phyloP scores from a whole-genome alignment of 75 land plant genomes.

The Cunninghamia lanceolata region DNA sequence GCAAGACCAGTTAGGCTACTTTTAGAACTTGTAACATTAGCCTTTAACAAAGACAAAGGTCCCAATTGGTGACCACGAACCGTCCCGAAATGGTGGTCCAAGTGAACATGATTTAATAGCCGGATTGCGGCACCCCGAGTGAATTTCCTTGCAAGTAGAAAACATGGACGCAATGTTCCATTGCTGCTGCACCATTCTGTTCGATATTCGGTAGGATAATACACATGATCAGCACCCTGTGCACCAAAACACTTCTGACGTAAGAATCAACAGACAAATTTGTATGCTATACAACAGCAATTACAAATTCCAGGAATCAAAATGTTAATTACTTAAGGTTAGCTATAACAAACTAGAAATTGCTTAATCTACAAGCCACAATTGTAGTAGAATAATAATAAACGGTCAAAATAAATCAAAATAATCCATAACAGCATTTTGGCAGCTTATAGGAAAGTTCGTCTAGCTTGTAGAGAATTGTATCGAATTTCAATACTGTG shows the following conservation, averaged over 20 bases:
- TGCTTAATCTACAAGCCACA: not conserved
- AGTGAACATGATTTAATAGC: slow-evolving; percentile 59
- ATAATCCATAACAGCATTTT: not conserved
- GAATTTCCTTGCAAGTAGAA: slow-evolving; percentile 90
- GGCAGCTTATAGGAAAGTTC: not conserved
- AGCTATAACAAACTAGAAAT: not conserved
- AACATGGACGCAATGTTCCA: slow-evolving; percentile 59
- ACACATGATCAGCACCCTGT: slow-evolving; percentile 77
- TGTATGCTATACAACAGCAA: not conserved
- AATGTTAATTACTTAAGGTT: not conserved
- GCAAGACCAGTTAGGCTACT: not conserved
- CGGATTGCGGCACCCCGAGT: slow-evolving; percentile 66
- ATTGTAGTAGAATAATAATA: not conserved
- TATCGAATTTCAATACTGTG: not conserved
- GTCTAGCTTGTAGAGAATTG: not conserved
- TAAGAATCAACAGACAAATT: not conserved
- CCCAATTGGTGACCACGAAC: not conserved
- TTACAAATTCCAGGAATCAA: not conserved
- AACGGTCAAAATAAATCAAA: not conserved
- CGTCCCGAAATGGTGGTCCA: not conserved
- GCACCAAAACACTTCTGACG: not conserved
- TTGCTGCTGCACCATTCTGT: slow-evolving; percentile 83
- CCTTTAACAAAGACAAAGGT: slow-evolving; percentile 2
- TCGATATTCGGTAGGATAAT: slow-evolving; percentile 75
- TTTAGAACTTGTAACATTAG: not conserved